Evolutionary conservation across 257 asterid species (phyloP).

Genomic region (Penstemon barbatus): DNA sequence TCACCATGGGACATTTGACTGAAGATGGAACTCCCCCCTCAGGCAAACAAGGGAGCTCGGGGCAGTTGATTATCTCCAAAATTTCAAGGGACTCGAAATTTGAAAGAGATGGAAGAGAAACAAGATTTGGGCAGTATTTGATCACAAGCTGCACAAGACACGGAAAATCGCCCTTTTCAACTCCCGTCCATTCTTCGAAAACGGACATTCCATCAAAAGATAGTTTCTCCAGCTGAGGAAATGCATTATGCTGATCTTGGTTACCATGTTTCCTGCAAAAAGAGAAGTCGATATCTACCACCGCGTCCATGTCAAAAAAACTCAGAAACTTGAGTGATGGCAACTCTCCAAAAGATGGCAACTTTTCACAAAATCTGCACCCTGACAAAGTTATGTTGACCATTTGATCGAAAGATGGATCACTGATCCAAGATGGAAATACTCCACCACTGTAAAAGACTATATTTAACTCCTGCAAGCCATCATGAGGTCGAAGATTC

Average conservation of each 20-base stretch:
- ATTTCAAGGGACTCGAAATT: slow-evolving; percentile 15
- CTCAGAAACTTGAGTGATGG: slow-evolving; percentile 32
- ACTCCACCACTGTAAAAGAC: slow-evolving; percentile 21
- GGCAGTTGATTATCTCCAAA: slow-evolving; percentile 28
- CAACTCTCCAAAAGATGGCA: slow-evolving; percentile 34
- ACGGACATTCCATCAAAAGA: slow-evolving; percentile 27
- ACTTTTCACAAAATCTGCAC: slow-evolving; percentile 25
- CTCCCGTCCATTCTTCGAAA: slow-evolving; percentile 28
- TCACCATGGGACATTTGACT: slow-evolving; percentile 15
- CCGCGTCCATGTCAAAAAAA: slow-evolving; percentile 20
- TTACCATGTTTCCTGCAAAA: slow-evolving; percentile 18
- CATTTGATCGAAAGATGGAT: slow-evolving; percentile 20
- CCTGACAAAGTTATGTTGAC: slow-evolving; percentile 19
- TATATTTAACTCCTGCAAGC: slow-evolving; percentile 23
- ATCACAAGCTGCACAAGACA: slow-evolving; percentile 14
- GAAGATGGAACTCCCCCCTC: slow-evolving; percentile 10
- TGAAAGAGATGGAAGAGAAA: slow-evolving; percentile 22
- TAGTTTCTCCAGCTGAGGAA: slow-evolving; percentile 31
- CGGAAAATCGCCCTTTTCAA: slow-evolving; percentile 23
- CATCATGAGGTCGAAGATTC: slow-evolving; percentile 18
- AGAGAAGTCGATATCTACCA: slow-evolving; percentile 3
- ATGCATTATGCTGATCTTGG: slow-evolving; percentile 5
- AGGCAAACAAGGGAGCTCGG: slow-evolving; percentile 20
- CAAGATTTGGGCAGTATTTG: slow-evolving; percentile 26
- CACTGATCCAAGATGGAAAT: slow-evolving; percentile 33